Conservation (phyloP, 1,139 yeast species). For the Trichomonascaceae sp. region DNA sequence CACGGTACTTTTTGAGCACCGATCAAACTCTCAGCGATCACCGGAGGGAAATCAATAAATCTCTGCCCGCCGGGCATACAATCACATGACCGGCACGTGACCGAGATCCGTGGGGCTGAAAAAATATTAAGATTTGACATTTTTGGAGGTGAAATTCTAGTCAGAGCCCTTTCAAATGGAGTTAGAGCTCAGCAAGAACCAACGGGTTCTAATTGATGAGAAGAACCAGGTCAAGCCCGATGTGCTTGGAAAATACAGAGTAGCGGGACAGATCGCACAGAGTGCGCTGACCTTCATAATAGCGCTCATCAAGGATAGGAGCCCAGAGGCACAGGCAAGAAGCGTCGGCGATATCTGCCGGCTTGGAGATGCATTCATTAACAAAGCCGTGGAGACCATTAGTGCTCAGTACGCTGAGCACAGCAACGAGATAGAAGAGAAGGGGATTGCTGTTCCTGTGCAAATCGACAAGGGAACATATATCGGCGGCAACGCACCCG, state of each 20-base stretch:
- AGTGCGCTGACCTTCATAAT: constrained; percentile 60
- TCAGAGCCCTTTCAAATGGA: too few species aligned
- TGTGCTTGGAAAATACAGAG: constrained; percentile 68
- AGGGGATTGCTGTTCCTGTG: constrained; percentile 89
- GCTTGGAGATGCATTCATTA: constrained; percentile 62
- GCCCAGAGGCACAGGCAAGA: constrained; percentile 26
- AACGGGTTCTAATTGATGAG: constrained; percentile 53
- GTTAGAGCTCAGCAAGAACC: constrained; percentile 26
- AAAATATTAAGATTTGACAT: too few species aligned
- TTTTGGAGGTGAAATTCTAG: too few species aligned
- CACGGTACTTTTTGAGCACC: too few species aligned
- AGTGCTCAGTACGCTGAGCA: constrained; percentile 16
- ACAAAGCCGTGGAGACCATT: constrained; percentile 15
- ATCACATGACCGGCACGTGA: too few species aligned
- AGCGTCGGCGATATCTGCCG: constrained; percentile 66
- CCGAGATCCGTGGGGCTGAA: too few species aligned
- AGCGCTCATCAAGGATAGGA: constrained; percentile 47
- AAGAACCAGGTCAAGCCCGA: constrained; percentile 52
- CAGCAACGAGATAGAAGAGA: constrained; percentile 22
- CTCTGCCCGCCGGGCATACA: too few species aligned
- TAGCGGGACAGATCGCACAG: constrained; percentile 88
- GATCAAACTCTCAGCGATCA: too few species aligned
- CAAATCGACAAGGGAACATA: constrained; percentile 74
- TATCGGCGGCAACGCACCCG: constrained; percentile 75
- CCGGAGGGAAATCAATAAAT: too few species aligned